Conservation (phyloP, 164 flowering plant genomes). For the Echeveria elegans region DNA sequence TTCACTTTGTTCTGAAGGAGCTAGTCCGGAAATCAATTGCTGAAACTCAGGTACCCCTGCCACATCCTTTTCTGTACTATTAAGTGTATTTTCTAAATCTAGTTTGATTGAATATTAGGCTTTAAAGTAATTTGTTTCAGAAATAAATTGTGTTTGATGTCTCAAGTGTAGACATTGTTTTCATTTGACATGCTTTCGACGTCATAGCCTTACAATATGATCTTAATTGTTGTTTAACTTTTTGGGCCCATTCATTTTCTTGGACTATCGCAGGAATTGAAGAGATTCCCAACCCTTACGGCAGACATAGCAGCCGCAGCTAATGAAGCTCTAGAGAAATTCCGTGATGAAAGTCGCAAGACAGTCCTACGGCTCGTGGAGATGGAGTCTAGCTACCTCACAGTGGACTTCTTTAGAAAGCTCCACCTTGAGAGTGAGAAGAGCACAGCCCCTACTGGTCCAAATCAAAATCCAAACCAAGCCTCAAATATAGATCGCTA, state of each 20-base stretch:
- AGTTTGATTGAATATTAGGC: neutral
- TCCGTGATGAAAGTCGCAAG: slow-evolving; percentile 83
- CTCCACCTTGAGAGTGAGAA: slow-evolving; percentile 65
- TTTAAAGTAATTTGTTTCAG: neutral
- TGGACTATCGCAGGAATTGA: slow-evolving; percentile 53
- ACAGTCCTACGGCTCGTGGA: slow-evolving; percentile 78
- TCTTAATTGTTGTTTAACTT: neutral
- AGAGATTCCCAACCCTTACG: slow-evolving; percentile 81
- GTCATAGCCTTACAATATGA: neutral
- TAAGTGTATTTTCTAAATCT: no score
- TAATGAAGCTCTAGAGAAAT: slow-evolving; percentile 71
- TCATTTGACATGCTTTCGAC: neutral
- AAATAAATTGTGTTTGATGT: neutral
- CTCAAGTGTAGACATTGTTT: neutral
- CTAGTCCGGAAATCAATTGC: slow-evolving; percentile 88
- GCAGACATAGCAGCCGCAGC: slow-evolving; percentile 90
- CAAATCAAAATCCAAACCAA: slow-evolving; percentile 19
- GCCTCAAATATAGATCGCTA: slow-evolving; percentile 51
- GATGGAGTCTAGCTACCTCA: slow-evolving; percentile 86
- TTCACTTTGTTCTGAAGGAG: slow-evolving; percentile 85
- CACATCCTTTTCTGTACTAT: no score
- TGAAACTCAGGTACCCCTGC: slow-evolving; percentile 11
- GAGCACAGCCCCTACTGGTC: slow-evolving; percentile 6
- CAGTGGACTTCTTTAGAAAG: slow-evolving; percentile 89
- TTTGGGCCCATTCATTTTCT: slow-evolving; percentile 8